Evolutionary conservation across 768 basidiomycete species (phyloP).

Genomic region (Phylloporus scabripes): DNA sequence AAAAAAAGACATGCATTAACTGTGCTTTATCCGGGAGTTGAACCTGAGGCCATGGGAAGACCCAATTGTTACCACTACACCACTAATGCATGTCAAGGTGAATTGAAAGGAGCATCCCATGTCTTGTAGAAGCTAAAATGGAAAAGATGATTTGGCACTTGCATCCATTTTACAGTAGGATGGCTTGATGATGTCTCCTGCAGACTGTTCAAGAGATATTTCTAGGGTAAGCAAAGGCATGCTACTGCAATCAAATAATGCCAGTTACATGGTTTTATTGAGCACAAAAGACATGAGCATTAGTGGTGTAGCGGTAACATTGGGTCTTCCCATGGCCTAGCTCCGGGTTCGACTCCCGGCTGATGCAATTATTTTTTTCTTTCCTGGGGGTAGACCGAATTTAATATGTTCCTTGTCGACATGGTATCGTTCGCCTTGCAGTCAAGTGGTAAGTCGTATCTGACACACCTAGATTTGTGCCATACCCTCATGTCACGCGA

Average conservation of each 20-base stretch:
- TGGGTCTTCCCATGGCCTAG: slow-evolving; percentile 78
- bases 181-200: too few relatives aligned
- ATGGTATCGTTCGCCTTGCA: too few relatives aligned
- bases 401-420: too few relatives aligned
- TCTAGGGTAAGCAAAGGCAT: too few relatives aligned
- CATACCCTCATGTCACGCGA: not conserved
- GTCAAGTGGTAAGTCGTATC: not conserved
- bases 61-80: slow-evolving; percentile 87
- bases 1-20: not conserved
- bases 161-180: too few relatives aligned
- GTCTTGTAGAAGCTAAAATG: too few relatives aligned
- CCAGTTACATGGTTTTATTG: too few relatives aligned
- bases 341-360: slow-evolving; percentile 59
- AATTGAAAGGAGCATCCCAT: too few relatives aligned
- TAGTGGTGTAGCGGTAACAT: slow-evolving; percentile 81
- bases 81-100: slow-evolving; percentile 33
- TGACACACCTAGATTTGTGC: not conserved
- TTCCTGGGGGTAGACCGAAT: not conserved
- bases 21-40: slow-evolving; percentile 35
- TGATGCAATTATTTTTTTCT: slow-evolving; percentile 31
- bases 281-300: slow-evolving; percentile 10
- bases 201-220: too few relatives aligned
- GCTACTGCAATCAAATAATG: too few relatives aligned
- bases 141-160: too few relatives aligned
- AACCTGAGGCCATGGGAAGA: slow-evolving; percentile 54